Conservation (phyloP, 1,139 yeast species). For the Sugiyamaella pinicola region DNA sequence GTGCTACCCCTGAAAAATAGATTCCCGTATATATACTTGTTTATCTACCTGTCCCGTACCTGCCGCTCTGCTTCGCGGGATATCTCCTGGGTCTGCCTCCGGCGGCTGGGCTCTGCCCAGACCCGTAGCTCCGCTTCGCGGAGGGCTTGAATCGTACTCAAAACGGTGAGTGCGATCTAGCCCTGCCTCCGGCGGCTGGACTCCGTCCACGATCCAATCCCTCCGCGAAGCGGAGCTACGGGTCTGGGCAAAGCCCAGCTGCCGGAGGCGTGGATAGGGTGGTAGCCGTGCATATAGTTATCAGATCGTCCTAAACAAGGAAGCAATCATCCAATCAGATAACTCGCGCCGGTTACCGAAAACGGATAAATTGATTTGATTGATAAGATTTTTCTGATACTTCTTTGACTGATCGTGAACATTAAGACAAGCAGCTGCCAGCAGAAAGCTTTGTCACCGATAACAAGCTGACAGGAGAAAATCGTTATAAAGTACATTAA, state of each 20-base stretch:
- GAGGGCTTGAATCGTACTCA: too few relatives aligned
- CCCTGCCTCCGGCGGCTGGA: constrained; percentile 12
- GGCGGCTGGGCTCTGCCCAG: too few relatives aligned
- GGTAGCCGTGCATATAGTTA: neutral
- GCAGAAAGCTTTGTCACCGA: too few relatives aligned
- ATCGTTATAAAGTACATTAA: neutral
- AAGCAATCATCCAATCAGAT: constrained; percentile 15
- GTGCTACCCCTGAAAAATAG: constrained; percentile 8
- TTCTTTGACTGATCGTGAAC: too few relatives aligned
- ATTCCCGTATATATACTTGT: neutral
- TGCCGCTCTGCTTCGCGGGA: neutral
- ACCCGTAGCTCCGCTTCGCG: too few relatives aligned
- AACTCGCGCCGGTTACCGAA: constrained; percentile 10
- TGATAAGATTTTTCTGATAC: constrained; percentile 19
- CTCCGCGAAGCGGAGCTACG: too few relatives aligned
- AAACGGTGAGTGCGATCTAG: too few relatives aligned
- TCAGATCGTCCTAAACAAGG: constrained; percentile 1
- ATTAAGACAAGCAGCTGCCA: too few relatives aligned
- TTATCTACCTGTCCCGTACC: neutral
- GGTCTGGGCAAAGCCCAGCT: too few relatives aligned
- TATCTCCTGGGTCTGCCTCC: neutral
- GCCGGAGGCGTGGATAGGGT: too few relatives aligned
- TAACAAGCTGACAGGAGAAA: neutral
- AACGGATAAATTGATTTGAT: constrained; percentile 11
- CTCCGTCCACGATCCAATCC: too few relatives aligned